Base-by-base conservation (phyloP, 1,284 basidiomycete genomes). In the Malassezia pachydermatis region DNA sequence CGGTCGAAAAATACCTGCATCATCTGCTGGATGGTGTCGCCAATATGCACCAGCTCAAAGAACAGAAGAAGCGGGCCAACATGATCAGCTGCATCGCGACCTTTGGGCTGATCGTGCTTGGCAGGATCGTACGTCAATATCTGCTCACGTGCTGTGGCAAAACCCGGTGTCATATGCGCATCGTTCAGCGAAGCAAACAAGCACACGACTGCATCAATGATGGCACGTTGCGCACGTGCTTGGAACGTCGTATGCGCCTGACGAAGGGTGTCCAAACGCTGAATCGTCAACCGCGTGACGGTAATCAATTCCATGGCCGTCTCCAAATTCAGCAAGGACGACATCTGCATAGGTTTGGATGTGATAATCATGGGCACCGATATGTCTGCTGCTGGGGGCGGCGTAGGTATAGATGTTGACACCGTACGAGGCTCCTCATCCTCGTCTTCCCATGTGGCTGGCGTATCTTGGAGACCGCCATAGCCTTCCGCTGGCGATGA, bases 1-100 rank as follows among this genome's bases (percentile, higher is more conserved):
- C 90, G 90, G 66, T 96, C 89, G 67, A 90, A 98, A 73, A 92
- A 98, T 1, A 96, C 92, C 61, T 96, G 88, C 2, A 94, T 81
- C 82, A 98, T 94, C 23, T 84, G 87, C 74, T 90, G 87, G 42
- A 98, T 95, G 16, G 88, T 98, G 72, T 98, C 92, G 0, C 88
- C 94, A 14, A 96, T 78, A 74, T 98, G 92, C 0, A 94, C 90
- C 14, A 98, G 77, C 75, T 96, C 92, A 62, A 98, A 96, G 74
- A 98, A 98, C 72, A 96, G 89, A 36, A 95, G 76, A 1, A 98
- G 74, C 0, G 92, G 89, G 0, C 88, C 87, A 1, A 96, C 88
- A 16, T 59, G 36, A 90, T 62, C 48, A 9, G 28, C 45, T 6
- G 48, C 44, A 14, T 32, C 17, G 6, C 28, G 35, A 34, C 24